Percentiles rank a stretch among this genome's conserved stretches.
phyloP scores from a whole-genome alignment of 768 basidiomycete genomes.

The Pisolithus albus region DNA sequence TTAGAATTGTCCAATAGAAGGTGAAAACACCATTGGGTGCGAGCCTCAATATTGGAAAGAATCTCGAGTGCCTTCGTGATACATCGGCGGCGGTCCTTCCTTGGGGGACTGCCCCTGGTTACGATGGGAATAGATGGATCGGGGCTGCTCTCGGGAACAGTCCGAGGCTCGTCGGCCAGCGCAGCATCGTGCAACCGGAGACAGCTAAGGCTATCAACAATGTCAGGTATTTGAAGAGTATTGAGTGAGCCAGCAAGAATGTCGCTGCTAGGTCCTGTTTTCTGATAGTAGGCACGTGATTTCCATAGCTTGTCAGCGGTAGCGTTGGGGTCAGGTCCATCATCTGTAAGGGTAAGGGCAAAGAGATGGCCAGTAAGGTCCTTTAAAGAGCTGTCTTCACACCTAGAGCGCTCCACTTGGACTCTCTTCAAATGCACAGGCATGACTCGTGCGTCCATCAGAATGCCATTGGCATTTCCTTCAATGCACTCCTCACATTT shows the following conservation, averaged over 20 bases:
- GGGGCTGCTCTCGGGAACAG: too few species aligned
- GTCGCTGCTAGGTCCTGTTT: background rate
- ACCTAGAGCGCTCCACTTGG: background rate
- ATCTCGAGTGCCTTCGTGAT: too few species aligned
- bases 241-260: background rate
- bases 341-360: background rate
- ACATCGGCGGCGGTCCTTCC: too few species aligned
- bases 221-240: background rate
- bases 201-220: background rate
- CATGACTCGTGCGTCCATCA: constrained; percentile 1
- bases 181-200: too few species aligned
- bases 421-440: background rate
- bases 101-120: too few species aligned
- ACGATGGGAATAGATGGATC: too few species aligned
- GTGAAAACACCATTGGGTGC: too few species aligned
- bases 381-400: background rate
- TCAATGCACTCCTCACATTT: constrained; percentile 2
- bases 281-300: background rate
- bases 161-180: too few species aligned
- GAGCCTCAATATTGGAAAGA: too few species aligned
- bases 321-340: background rate
- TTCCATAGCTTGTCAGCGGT: background rate
- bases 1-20: too few species aligned
- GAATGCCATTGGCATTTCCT: background rate
- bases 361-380: background rate